These are phyloP conservation scores for Boletus reticuloceps DNA, from an alignment of 768 basidiomycete species.

Conservation along the genomic window DNA sequence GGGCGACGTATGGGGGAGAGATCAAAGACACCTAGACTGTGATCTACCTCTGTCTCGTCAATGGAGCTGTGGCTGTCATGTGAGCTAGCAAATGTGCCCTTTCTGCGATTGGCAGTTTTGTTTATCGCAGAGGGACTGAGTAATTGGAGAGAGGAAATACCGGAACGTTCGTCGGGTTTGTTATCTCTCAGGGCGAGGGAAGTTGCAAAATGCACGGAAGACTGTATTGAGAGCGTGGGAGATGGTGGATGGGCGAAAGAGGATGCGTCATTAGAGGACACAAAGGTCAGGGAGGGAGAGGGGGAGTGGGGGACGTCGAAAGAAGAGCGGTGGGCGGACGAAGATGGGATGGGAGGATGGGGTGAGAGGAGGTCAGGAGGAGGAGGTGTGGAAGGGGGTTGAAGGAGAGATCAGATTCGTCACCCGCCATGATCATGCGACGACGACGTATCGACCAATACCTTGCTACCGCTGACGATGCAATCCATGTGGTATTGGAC, in stretches of 20 bases:
- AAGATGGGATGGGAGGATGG: neutral
- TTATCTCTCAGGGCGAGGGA: constrained; percentile 65
- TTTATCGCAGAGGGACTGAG: constrained; percentile 41
- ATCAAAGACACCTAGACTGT: constrained; percentile 27
- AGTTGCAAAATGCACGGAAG: constrained; percentile 57
- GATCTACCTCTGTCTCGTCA: constrained; percentile 53
- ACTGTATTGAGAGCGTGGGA: constrained; percentile 68
- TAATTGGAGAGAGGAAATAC: constrained; percentile 50
- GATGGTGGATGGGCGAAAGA: constrained; percentile 57
- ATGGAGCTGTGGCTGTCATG: constrained; percentile 33
- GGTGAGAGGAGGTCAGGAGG: constrained; percentile 25
- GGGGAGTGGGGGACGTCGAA: constrained; percentile 29
- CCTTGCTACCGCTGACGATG: constrained; percentile 86
- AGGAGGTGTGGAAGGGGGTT: neutral
- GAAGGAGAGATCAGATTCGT: neutral
- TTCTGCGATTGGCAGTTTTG: constrained; percentile 45
- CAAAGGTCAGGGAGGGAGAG: constrained; percentile 29
- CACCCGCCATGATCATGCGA: constrained; percentile 97
- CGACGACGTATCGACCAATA: constrained; percentile 86
- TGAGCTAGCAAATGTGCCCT: constrained; percentile 49
- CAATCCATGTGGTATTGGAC: constrained; percentile 69
- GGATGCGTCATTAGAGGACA: constrained; percentile 43
- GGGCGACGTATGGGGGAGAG: constrained; percentile 33
- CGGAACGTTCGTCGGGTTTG: constrained; percentile 55
- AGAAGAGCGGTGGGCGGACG: constrained; percentile 21